These are phyloP conservation scores for Aspergillus sojae DNA, from an alignment of 2,329 filamentous ascomycete species.

Conservation along the genomic window DNA sequence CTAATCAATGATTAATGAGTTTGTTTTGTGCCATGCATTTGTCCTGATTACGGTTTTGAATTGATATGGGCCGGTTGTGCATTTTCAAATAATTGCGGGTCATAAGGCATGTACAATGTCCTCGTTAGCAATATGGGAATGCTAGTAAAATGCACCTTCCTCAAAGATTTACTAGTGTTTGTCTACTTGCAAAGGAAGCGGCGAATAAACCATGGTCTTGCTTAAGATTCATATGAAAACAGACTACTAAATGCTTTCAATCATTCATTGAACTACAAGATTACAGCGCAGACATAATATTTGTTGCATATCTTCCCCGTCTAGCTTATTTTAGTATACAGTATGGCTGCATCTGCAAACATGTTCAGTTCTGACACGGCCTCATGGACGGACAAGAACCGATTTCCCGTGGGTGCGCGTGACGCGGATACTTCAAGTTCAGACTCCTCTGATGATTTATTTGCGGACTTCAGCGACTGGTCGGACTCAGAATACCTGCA, in stretches of 20 bases:
- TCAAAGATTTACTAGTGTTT: not conserved
- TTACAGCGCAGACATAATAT: not conserved
- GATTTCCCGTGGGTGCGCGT: not conserved
- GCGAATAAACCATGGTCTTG: not conserved
- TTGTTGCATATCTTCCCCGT: not conserved
- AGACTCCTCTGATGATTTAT: conserved; percentile 10
- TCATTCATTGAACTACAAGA: not conserved
- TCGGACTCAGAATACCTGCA: conserved; percentile 18
- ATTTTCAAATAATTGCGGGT: not conserved
- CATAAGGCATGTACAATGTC: not conserved
- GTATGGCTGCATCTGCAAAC: not conserved
- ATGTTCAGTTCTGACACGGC: conserved; percentile 3
- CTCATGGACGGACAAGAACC: not conserved
- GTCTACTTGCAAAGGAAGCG: not conserved
- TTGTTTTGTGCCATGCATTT: not conserved
- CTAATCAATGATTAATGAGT: too few relatives aligned
- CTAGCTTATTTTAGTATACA: not conserved
- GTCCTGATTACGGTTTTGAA: not conserved
- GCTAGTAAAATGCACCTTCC: not conserved
- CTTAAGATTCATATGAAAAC: not conserved
- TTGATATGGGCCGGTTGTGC: not conserved
- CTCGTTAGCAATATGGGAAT: too few relatives aligned
- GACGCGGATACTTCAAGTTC: not conserved
- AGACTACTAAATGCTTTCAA: not conserved
- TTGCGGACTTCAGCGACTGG: not conserved